Base-by-base conservation (phyloP, 129 eudicot species). In the Kitagawia praeruptora region DNA sequence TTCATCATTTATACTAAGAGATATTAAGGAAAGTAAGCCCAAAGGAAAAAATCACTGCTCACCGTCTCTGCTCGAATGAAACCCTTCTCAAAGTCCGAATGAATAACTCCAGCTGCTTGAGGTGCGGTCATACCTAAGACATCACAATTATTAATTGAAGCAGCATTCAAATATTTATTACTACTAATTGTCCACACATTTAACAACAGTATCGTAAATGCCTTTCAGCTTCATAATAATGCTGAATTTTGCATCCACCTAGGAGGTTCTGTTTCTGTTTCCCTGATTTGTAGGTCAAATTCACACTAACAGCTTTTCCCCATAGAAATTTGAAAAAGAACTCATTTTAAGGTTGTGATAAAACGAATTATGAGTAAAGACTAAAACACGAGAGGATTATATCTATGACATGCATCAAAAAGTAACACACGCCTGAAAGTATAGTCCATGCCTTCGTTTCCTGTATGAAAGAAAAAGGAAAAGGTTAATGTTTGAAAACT, bases 401-500 rank as follows among this genome's bases (percentile, higher is more conserved):
- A 78, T 73, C 69, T 38, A 6, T 5, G 44, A 44, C 0, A 27
- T 38, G 4, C 18, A 72, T 66, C 40, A 75, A 70, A 21, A 76
- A 84, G 69, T 69, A 41, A 61, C 58, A 40, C 81, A 76, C 73
- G 90, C 99, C 99, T 84, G 99, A 82, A 85, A 85, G 94, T 83
- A 95, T 95, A 64, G 99, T 95, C 99, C 98, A 92, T 70, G 99
- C 99, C 82, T 90, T 95, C 31, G 96, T 85, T 85, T 95, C 98
- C 98, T 95, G 85, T 46, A 79, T 77, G 78, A 83, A 73, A 47
- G 2, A 64, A 49, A 75, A 80, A 31, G 51, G 76, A 7, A 61
- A 75, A 21, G 70, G 34, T 61, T 67, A 81, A 63, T 31, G 53
- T 16, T 34, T 34, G 37, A 40, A 3, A 5, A 40, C 8, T 67